These are phyloP conservation scores for Starmerella sirachaensis DNA, from an alignment of 805 yeast genomes.

Conservation along the genomic window DNA sequence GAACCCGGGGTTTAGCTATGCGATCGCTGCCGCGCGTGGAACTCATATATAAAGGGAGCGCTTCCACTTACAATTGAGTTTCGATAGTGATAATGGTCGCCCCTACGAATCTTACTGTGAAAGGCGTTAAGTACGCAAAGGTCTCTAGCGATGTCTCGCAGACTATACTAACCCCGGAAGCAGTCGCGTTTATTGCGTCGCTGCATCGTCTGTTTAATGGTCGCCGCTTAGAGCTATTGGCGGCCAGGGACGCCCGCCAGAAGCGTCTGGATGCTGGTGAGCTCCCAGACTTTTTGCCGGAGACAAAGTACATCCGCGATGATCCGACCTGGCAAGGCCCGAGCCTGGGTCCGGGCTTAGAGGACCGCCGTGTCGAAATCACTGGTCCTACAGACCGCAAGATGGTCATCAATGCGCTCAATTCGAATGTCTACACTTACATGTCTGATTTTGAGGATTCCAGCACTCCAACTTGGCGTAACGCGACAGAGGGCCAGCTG, in stretches of 20 bases:
- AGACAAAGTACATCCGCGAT: conserved; percentile 48
- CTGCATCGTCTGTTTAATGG: conserved; percentile 52
- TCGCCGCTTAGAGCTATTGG: conserved; percentile 44
- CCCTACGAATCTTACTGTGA: conserved; percentile 24
- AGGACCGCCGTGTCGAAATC: conserved; percentile 62
- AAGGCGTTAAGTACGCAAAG: conserved; percentile 47
- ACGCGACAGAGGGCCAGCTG: conserved; percentile 56
- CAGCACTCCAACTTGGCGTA: conserved; percentile 58
- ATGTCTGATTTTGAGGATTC: conserved; percentile 72
- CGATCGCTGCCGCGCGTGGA: too few relatives aligned
- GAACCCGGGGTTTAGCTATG: too few relatives aligned
- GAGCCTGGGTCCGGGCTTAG: conserved; percentile 52
- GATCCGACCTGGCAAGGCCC: conserved; percentile 65
- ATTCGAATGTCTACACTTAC: conserved; percentile 57
- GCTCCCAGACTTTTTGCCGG: conserved; percentile 59
- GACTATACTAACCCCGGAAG: conserved; percentile 49
- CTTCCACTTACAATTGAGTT: too few relatives aligned
- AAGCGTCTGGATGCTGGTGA: conserved; percentile 46
- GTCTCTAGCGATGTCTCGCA: conserved; percentile 38
- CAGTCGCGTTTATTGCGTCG: conserved; percentile 53
- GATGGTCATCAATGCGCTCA: conserved; percentile 64
- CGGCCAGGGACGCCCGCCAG: conserved; percentile 45
- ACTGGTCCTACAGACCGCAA: conserved; percentile 68
- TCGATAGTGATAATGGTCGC: conserved; percentile 22
- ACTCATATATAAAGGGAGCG: conserved; percentile 6